phyloP scores from a whole-genome alignment of 2,329 filamentous ascomycete species.

The Colletotrichum sidae region DNA sequence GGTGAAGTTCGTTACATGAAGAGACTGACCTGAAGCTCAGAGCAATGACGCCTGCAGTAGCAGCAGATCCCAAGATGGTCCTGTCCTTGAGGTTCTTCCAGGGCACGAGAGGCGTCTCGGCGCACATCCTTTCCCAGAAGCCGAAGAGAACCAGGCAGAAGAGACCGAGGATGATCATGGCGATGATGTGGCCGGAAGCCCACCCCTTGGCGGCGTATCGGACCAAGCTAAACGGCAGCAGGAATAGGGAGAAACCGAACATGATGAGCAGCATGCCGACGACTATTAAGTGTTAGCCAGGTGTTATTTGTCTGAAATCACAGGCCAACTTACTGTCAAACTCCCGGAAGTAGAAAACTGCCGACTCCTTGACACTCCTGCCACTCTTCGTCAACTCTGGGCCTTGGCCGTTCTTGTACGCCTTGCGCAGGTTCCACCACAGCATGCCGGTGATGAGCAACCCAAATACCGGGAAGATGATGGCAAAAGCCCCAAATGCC shows the following conservation, averaged over 20 bases:
- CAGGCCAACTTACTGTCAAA: slow-evolving; percentile 43
- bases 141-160: slow-evolving; percentile 25
- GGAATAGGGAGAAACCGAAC: slow-evolving; percentile 61
- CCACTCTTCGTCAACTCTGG: slow-evolving; percentile 42
- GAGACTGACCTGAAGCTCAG: slow-evolving; percentile 52
- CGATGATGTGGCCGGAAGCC: slow-evolving; percentile 56
- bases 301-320: background rate
- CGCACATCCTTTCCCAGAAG: slow-evolving; percentile 57
- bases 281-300: slow-evolving; percentile 30
- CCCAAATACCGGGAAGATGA: slow-evolving; percentile 59
- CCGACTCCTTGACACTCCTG: slow-evolving; percentile 28
- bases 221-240: slow-evolving; percentile 69
- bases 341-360: slow-evolving; percentile 38
- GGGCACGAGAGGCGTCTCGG: slow-evolving; percentile 60
- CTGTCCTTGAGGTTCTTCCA: slow-evolving; percentile 50
- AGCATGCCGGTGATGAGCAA: slow-evolving; percentile 32
- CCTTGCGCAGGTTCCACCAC: slow-evolving; percentile 36
- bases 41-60: slow-evolving; percentile 55
- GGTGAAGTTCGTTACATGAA: slow-evolving; percentile 9
- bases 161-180: slow-evolving; percentile 47
- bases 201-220: slow-evolving; percentile 53
- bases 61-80: slow-evolving; percentile 41
- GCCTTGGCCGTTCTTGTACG: slow-evolving; percentile 34
- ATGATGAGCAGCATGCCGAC: slow-evolving; percentile 62
- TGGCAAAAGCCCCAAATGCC: slow-evolving; percentile 67